Evolutionary conservation across 148 eudicot genomes (phyloP).

Genomic region (Camellia granthamiana): DNA sequence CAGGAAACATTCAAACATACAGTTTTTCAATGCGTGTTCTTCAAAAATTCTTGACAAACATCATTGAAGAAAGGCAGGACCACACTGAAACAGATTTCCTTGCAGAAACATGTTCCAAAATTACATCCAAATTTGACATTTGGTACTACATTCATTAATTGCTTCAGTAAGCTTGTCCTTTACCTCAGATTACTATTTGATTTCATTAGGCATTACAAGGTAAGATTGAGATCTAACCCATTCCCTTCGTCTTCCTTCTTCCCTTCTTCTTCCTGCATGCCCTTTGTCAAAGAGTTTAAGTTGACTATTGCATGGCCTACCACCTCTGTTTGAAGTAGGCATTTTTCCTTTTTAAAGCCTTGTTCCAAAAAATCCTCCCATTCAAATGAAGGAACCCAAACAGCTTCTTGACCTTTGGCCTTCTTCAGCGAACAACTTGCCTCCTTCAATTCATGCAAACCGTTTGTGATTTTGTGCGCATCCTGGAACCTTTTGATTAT

Average conservation of each 20-base stretch:
- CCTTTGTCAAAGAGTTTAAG: neutral
- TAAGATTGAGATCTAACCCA: slow-evolving; percentile 37
- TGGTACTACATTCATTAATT: neutral
- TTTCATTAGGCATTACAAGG: slow-evolving; percentile 20
- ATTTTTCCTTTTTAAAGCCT: neutral
- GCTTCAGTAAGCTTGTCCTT: neutral
- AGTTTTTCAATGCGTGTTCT: neutral
- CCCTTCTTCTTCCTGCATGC: neutral
- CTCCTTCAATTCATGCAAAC: neutral
- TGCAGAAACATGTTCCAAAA: neutral
- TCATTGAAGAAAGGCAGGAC: neutral
- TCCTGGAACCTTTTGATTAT: slow-evolving; percentile 20
- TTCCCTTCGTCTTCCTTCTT: slow-evolving; percentile 12
- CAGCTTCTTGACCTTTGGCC: slow-evolving; percentile 1
- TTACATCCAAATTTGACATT: neutral
- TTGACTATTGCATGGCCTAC: neutral
- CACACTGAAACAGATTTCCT: neutral
- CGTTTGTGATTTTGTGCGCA: neutral
- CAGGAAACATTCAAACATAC: neutral
- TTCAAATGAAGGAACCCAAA: slow-evolving; percentile 21
- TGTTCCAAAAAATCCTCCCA: slow-evolving; percentile 16
- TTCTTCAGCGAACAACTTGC: neutral
- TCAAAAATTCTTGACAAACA: neutral
- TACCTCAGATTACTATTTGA: neutral
- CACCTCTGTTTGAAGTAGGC: neutral